Evolutionary conservation across 305 asterid species (phyloP).

Genomic region (Coffea humblotiana): DNA sequence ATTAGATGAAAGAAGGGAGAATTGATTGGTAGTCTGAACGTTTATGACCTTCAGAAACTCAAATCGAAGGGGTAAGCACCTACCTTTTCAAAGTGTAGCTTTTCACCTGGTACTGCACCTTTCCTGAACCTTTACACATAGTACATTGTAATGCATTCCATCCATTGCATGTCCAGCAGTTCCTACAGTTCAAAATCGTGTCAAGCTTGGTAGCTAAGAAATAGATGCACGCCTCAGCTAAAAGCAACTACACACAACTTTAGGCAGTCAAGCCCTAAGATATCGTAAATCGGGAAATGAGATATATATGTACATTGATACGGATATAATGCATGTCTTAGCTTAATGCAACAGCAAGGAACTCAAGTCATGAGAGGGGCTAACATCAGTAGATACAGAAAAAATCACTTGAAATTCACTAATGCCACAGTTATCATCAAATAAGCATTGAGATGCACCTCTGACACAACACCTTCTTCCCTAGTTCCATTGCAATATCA

Average conservation of each 20-base stretch:
- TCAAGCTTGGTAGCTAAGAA: conserved; percentile 17
- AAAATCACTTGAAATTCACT: background rate
- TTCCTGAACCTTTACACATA: conserved; percentile 92
- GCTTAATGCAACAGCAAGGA: background rate
- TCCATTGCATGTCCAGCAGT: conserved; percentile 82
- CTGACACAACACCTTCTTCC: conserved; percentile 82
- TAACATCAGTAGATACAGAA: background rate
- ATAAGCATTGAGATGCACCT: conserved; percentile 45
- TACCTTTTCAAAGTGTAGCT: conserved; percentile 80
- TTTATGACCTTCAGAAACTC: background rate
- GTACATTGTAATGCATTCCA: conserved; percentile 96
- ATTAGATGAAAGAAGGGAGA: conserved; percentile 1
- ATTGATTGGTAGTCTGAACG: background rate
- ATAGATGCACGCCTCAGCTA: background rate
- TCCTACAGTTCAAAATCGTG: conserved; percentile 46
- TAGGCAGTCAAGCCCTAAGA: conserved; percentile 14
- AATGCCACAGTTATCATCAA: background rate
- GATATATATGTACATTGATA: background rate
- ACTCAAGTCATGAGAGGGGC: background rate
- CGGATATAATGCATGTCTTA: background rate
- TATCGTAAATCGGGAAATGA: background rate
- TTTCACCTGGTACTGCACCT: conserved; percentile 90
- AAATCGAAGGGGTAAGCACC: conserved; percentile 15
- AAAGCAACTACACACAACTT: background rate
- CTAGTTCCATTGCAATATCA: conserved; percentile 82